Evolutionary conservation across 331 rosid species (phyloP).

Genomic region (Quercus tomentella): DNA sequence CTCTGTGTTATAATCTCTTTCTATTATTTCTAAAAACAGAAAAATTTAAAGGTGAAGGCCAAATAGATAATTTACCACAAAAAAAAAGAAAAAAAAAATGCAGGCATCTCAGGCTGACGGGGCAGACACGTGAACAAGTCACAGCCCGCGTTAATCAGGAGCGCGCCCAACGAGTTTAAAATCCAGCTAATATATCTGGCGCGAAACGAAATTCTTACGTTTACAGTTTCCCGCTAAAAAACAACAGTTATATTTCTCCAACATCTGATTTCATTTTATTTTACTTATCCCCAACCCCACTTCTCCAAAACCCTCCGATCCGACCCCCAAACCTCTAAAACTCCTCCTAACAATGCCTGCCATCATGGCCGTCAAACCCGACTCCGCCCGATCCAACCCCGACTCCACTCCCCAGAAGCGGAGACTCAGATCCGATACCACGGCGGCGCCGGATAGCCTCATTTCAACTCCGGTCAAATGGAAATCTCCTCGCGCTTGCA

Average conservation of each 20-base stretch:
- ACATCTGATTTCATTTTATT: background rate
- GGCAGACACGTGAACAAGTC: background rate
- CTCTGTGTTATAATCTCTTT: too few species aligned
- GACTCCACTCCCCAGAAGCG: slow-evolving; percentile 51
- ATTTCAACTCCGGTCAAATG: slow-evolving; percentile 30
- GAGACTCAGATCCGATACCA: slow-evolving; percentile 46
- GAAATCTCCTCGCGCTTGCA: slow-evolving; percentile 48
- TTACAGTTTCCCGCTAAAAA: slow-evolving; percentile 15
- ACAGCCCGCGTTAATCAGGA: background rate
- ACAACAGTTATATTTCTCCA: background rate
- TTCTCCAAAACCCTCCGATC: background rate
- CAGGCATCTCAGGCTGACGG: background rate
- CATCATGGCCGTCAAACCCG: slow-evolving; percentile 10
- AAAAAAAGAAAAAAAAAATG: too few species aligned
- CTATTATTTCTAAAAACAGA: too few species aligned
- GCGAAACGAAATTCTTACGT: slow-evolving; percentile 8
- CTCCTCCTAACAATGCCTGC: slow-evolving; percentile 40
- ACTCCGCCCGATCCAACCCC: slow-evolving; percentile 6
- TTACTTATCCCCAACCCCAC: too few species aligned
- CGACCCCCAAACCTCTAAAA: background rate
- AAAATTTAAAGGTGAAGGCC: too few species aligned
- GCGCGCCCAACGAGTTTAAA: background rate
- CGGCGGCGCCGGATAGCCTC: slow-evolving; percentile 18
- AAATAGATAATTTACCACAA: too few species aligned
- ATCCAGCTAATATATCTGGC: background rate